These are phyloP conservation scores for Aspergillus viridinutans DNA, from an alignment of 2,329 filamentous ascomycete species.

Conservation along the genomic window DNA sequence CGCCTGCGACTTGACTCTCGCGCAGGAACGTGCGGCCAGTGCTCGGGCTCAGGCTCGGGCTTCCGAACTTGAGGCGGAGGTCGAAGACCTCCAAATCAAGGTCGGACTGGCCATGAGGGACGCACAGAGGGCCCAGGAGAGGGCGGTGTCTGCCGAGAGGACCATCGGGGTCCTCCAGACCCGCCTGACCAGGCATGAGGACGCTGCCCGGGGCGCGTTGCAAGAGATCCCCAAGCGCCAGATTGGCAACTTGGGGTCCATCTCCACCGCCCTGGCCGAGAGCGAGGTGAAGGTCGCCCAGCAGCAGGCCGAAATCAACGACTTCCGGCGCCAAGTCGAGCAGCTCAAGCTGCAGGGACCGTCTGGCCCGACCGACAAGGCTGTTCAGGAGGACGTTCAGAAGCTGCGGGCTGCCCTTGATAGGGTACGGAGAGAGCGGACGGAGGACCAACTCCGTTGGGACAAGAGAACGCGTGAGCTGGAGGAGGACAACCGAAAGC, in stretches of 20 bases:
- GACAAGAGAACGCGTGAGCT: conserved; percentile 9
- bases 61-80: background rate
- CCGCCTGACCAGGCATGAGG: conserved; percentile 8
- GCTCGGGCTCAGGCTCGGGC: background rate
- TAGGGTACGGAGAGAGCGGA: conserved; percentile 9
- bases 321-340: conserved; percentile 9
- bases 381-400: conserved; percentile 6
- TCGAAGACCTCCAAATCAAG: conserved; percentile 1
- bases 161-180: conserved; percentile 10
- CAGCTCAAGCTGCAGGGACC: background rate
- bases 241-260: conserved; percentile 7
- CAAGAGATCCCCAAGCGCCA: conserved; percentile 14
- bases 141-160: background rate
- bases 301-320: conserved; percentile 8
- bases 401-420: conserved; percentile 10
- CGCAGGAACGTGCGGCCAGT: conserved; percentile 1
- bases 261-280: conserved; percentile 12
- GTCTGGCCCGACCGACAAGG: conserved; percentile 1
- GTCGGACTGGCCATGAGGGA: conserved; percentile 9
- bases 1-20: conserved; percentile 6
- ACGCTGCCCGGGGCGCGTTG: background rate
- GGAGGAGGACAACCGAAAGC: conserved; percentile 14
- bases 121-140: conserved; percentile 6
- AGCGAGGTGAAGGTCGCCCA: conserved; percentile 9
- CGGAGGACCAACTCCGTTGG: conserved; percentile 14